phyloP scores from a whole-genome alignment of 257 asterid species.

The Ilex asprella region DNA sequence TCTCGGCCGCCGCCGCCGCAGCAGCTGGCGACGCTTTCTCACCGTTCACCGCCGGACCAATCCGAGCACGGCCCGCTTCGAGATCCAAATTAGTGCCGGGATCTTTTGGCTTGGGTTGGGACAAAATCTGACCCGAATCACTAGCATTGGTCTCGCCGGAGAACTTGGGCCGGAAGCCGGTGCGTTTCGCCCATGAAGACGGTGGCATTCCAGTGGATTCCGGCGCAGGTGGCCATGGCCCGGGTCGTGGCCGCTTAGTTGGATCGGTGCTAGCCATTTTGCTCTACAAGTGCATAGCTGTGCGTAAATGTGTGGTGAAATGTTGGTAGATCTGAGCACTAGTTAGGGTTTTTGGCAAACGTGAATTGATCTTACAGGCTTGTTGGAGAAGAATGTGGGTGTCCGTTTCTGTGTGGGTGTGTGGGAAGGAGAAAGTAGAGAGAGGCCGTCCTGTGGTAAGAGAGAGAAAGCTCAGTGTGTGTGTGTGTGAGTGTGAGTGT shows the following conservation, averaged over 20 bases:
- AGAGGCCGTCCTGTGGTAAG: no score
- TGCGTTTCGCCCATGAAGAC: slow-evolving; percentile 87
- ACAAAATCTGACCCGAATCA: slow-evolving; percentile 61
- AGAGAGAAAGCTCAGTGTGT: no score
- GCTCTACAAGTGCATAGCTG: slow-evolving; percentile 25
- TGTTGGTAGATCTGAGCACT: slow-evolving; percentile 35
- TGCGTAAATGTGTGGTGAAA: neutral
- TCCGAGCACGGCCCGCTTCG: slow-evolving; percentile 63
- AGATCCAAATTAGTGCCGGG: slow-evolving; percentile 47
- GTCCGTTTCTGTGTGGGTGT: neutral
- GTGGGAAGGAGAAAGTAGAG: neutral
- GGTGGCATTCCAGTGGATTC: slow-evolving; percentile 82
- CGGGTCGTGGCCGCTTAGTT: slow-evolving; percentile 56
- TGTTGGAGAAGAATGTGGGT: neutral
- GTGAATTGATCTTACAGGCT: no score
- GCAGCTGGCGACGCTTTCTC: neutral
- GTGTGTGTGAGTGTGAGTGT: no score
- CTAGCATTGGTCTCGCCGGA: slow-evolving; percentile 88
- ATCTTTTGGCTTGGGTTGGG: slow-evolving; percentile 17
- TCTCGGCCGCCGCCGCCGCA: slow-evolving; percentile 7
- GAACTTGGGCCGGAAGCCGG: slow-evolving; percentile 92
- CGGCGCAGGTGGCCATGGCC: slow-evolving; percentile 76
- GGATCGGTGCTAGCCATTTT: slow-evolving; percentile 79
- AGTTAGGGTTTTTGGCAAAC: slow-evolving; percentile 27
- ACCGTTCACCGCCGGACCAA: slow-evolving; percentile 14